Evolutionary conservation across 257 asterid genomes (phyloP), one percentile per base, ranked within the genome.

Genomic region (Petunia secreta): DNA sequence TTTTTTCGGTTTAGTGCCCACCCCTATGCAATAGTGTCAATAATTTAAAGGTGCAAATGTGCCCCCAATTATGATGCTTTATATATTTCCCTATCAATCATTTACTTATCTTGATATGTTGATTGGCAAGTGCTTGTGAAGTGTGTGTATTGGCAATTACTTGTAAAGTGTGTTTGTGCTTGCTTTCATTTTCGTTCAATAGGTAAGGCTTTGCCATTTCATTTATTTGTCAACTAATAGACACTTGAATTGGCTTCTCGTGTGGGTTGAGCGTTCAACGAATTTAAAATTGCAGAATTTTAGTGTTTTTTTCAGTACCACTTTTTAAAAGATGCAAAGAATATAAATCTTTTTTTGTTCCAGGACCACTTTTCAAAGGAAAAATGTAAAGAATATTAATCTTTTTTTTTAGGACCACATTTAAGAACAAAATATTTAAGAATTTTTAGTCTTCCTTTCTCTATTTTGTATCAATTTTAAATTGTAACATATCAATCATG

Each of bases 141-240:
- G 25, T 25, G 25, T 25, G 25, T 25, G 25, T 25, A 25, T 25
- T 25, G 25, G 25, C 25, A 84, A 85, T 64, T 84, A 85, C 25
- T 74, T 81, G 83, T 74, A 80, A 92, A 88, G 93, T 85, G 84
- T 87, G 83, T 91, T 80, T 83, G 69, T 73, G 90, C 84, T 87
- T 87, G 90, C 96, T 89, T 91, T 87, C 89, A 80, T 87, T 88
- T 86, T 86, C 83, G 65, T 84, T 88, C 85, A 41, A 71, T 85
- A 83, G 80, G 83, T 80, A 84, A 83, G 85, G 68, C 78, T 13
- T 81, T 41, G 75, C 80, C 87, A 14, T 83, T 85, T 79, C 39
- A 41, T 75, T 83, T 80, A 40, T 82, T 84, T 73, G 82, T 76
- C 13, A 11, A 50, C 13, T 3, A n/a, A 3, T 75, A 43, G 43